Conservation (phyloP, 768 basidiomycete species). For the Mycena filopes region DNA sequence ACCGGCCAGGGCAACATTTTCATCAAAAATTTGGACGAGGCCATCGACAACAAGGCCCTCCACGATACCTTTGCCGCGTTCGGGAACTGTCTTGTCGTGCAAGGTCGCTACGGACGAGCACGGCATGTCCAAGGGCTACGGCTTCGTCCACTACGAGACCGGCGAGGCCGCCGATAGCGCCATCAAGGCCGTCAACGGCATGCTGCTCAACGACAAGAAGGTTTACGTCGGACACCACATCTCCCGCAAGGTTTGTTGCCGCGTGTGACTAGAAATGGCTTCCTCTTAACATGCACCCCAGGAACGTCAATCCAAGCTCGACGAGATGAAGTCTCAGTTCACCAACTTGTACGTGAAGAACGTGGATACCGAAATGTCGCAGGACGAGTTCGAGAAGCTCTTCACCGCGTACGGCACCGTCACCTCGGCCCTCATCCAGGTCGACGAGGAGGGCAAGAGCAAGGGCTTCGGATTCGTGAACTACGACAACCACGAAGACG, state of each 20-base stretch:
- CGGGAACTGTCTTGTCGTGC: slow-evolving; percentile 97
- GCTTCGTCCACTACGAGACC: slow-evolving; percentile 99
- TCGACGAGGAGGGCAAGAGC: slow-evolving; percentile 91
- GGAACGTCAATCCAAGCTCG: slow-evolving; percentile 98
- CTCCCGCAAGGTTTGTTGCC: slow-evolving; percentile 82
- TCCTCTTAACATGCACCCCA: slow-evolving; percentile 37
- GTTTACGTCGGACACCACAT: slow-evolving; percentile 98
- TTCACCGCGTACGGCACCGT: slow-evolving; percentile 83
- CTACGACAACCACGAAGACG: slow-evolving; percentile 92
- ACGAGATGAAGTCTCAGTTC: slow-evolving; percentile 97
- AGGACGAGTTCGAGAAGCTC: slow-evolving; percentile 87
- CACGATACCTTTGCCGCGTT: slow-evolving; percentile 99
- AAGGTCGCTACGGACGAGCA: slow-evolving; percentile 98
- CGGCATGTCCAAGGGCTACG: slow-evolving; percentile 96
- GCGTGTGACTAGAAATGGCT: background rate
- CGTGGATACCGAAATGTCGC: slow-evolving; percentile 83
- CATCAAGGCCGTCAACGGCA: slow-evolving; percentile 98
- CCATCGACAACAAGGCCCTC: slow-evolving; percentile 99
- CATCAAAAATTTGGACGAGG: slow-evolving; percentile 98
- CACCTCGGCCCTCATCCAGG: slow-evolving; percentile 87
- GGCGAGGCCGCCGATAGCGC: slow-evolving; percentile 95
- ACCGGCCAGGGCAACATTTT: slow-evolving; percentile 99
- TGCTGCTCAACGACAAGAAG: slow-evolving; percentile 99
- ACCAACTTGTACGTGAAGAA: slow-evolving; percentile 99
- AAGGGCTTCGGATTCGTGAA: slow-evolving; percentile 99